phyloP scores from a whole-genome alignment of 768 basidiomycete genomes.

The Lepiota brunneoincarnata region DNA sequence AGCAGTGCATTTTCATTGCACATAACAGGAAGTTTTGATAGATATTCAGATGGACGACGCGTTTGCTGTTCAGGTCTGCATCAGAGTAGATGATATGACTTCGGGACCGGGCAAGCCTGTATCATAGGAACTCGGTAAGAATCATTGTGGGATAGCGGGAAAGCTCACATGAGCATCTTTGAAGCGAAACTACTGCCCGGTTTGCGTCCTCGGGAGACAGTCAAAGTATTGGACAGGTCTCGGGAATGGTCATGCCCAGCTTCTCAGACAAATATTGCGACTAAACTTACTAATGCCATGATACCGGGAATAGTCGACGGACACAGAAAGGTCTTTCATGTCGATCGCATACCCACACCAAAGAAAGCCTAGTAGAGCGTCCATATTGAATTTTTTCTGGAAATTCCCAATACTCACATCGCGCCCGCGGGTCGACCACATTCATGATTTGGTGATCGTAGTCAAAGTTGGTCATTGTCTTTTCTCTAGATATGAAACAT shows the following conservation, averaged over 20 bases:
- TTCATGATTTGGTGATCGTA: slow-evolving; percentile 51
- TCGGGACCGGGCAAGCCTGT: slow-evolving; percentile 68
- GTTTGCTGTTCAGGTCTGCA: slow-evolving; percentile 56
- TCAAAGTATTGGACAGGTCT: slow-evolving; percentile 69
- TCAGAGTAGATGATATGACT: slow-evolving; percentile 84
- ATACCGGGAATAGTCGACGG: slow-evolving; percentile 76
- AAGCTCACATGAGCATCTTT: slow-evolving; percentile 72
- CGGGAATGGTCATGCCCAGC: neutral
- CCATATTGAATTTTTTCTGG: neutral
- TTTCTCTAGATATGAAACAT: slow-evolving; percentile 84
- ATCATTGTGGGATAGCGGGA: neutral
- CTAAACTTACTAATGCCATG: slow-evolving; percentile 50
- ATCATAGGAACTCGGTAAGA: neutral
- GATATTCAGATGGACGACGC: slow-evolving; percentile 73
- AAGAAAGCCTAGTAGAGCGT: slow-evolving; percentile 62
- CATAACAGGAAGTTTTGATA: slow-evolving; percentile 83
- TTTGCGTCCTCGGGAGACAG: slow-evolving; percentile 62
- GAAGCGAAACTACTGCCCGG: slow-evolving; percentile 63
- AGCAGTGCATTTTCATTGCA: slow-evolving; percentile 85
- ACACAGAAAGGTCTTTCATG: slow-evolving; percentile 71
- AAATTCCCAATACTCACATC: slow-evolving; percentile 14
- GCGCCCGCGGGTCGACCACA: slow-evolving; percentile 44
- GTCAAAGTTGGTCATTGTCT: slow-evolving; percentile 88
- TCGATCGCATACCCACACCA: slow-evolving; percentile 92
- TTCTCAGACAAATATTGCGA: neutral